These are phyloP conservation scores for Citrus mangshanensis DNA, from an alignment of 345 rosid species.

Conservation along the genomic window DNA sequence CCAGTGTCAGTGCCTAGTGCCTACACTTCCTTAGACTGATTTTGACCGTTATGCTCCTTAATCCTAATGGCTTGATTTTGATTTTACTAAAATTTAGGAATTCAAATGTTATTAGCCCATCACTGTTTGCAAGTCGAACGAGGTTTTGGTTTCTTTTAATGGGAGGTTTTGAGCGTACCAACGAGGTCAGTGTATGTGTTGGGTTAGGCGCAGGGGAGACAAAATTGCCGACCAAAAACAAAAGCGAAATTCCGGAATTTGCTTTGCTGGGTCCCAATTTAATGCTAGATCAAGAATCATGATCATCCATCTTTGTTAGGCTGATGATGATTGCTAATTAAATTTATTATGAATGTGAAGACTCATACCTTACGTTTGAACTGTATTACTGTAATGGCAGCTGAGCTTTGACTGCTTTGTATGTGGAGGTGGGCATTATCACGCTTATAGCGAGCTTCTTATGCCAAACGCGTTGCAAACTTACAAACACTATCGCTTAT, in stretches of 20 bases:
- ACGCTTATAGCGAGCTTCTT: not conserved
- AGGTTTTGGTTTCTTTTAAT: not conserved
- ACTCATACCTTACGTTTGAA: not conserved
- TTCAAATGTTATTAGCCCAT: not conserved
- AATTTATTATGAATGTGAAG: not conserved
- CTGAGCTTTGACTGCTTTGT: not conserved
- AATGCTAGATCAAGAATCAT: not conserved
- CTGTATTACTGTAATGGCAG: not conserved
- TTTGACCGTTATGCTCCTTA: no score
- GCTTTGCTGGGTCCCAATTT: not conserved
- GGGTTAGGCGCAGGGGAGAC: conserved; percentile 32
- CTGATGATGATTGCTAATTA: not conserved
- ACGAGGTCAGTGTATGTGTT: conserved; percentile 5
- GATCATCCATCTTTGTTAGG: not conserved
- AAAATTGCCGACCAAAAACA: conserved; percentile 19
- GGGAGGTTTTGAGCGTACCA: not conserved
- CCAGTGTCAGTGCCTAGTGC: not conserved
- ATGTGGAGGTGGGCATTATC: no score
- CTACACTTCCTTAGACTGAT: not conserved
- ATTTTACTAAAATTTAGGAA: not conserved
- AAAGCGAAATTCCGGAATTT: not conserved
- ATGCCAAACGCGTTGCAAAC: no score
- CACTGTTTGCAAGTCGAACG: not conserved
- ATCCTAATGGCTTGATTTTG: no score
- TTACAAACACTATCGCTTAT: not conserved